Conservation (phyloP, 176 grass and related monocot genomes). For the Triticum turgidum region DNA sequence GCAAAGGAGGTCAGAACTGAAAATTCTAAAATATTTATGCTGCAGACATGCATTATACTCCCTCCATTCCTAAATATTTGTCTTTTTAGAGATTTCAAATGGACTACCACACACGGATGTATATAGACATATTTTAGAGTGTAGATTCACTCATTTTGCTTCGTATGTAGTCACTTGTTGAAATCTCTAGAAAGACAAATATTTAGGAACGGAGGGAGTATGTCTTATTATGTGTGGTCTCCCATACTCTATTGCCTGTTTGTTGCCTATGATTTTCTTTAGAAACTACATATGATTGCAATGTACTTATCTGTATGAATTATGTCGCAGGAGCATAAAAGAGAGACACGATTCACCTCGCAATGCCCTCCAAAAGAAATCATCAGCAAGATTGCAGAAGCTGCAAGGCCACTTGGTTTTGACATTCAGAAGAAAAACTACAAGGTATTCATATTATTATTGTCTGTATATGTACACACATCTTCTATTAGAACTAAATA, state of each 20-base stretch:
- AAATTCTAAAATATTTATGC: background rate
- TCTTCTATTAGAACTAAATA: background rate
- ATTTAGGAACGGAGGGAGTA: too few relatives aligned
- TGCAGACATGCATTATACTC: background rate
- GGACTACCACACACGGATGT: too few relatives aligned
- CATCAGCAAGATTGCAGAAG: conserved; percentile 90
- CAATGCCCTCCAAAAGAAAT: conserved; percentile 89
- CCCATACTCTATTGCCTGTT: background rate
- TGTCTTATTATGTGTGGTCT: conserved; percentile 5
- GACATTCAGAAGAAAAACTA: conserved; percentile 98
- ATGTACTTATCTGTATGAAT: conserved; percentile 5
- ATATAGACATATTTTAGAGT: too few relatives aligned
- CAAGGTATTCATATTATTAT: conserved; percentile 54
- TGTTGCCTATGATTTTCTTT: conserved; percentile 6
- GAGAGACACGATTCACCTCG: conserved; percentile 96
- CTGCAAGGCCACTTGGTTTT: conserved; percentile 95
- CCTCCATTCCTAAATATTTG: too few relatives aligned
- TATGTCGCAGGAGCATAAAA: conserved; percentile 78
- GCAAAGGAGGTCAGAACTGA: conserved; percentile 59
- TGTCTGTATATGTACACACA: background rate
- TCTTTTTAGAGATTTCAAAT: too few relatives aligned
- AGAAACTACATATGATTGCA: background rate
- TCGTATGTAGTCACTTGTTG: too few relatives aligned
- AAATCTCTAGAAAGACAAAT: too few relatives aligned
- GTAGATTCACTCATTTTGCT: too few relatives aligned